Conservation (phyloP, 306 rosid species). For the Glycine tomentella region DNA sequence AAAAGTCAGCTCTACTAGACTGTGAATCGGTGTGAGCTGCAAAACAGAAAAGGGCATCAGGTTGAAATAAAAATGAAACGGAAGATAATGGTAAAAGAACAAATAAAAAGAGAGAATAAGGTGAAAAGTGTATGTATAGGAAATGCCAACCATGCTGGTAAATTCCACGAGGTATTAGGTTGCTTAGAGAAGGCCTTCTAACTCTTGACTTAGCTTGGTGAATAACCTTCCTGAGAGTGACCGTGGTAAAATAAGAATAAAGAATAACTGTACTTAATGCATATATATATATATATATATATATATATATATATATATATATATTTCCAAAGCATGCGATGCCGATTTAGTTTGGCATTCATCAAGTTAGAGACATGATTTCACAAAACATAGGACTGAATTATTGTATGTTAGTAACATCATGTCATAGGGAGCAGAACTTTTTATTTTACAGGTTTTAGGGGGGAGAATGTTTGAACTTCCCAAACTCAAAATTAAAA, state of each 20-base stretch:
- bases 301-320: too few species aligned
- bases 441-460: neutral
- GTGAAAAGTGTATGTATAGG: neutral
- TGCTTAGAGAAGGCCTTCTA: constrained; percentile 4
- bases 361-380: neutral
- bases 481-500: neutral
- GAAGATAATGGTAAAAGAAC: neutral
- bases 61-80: neutral
- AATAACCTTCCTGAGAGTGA: neutral
- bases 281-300: neutral
- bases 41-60: neutral
- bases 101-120: neutral
- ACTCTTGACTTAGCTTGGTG: neutral
- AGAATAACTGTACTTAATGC: neutral
- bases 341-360: neutral
- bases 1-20: constrained; percentile 37
- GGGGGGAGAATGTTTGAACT: neutral
- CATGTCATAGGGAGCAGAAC: neutral
- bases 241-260: neutral
- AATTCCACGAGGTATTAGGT: constrained; percentile 11
- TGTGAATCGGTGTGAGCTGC: constrained; percentile 58
- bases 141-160: constrained; percentile 5
- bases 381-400: neutral
- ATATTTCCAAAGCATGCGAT: neutral
- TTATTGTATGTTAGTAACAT: neutral